These are phyloP conservation scores for Solanum corneliomulleri DNA, from an alignment of 257 asterid genomes.

Conservation along the genomic window DNA sequence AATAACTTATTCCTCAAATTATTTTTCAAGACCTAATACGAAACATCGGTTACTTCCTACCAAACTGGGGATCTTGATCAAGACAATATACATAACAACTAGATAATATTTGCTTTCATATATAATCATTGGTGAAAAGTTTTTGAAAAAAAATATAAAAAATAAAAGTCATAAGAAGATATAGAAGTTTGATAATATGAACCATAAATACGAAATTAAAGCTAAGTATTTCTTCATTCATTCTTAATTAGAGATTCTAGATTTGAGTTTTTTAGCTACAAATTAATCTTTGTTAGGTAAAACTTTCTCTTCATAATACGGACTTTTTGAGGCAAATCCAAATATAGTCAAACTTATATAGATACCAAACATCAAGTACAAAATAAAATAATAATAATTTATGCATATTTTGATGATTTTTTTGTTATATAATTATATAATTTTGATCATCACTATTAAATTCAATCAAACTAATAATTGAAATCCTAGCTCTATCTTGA, in stretches of 20 bases:
- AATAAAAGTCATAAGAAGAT: neutral
- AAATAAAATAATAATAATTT: no score
- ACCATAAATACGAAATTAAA: no score
- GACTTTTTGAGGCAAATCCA: accelerated
- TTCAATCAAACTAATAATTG: no score
- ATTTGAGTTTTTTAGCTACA: no score
- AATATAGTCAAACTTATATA: no score
- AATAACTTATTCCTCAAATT: neutral
- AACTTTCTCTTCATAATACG: neutral
- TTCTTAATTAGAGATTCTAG: accelerated
- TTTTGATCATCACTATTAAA: neutral
- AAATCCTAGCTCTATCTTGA: neutral
- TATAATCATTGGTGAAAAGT: neutral
- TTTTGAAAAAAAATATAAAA: no score
- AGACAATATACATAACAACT: neutral
- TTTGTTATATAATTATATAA: neutral
- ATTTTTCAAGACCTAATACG: neutral
- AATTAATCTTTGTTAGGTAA: accelerated
- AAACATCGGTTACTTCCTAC: neutral
- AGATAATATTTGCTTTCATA: neutral
- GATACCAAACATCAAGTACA: accelerated
- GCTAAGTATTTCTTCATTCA: no score
- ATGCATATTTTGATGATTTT: neutral
- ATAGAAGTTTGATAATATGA: neutral
- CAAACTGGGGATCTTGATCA: neutral